phyloP scores from a whole-genome alignment of 2,329 filamentous ascomycete species.

The Pleurostoma richardsiae region DNA sequence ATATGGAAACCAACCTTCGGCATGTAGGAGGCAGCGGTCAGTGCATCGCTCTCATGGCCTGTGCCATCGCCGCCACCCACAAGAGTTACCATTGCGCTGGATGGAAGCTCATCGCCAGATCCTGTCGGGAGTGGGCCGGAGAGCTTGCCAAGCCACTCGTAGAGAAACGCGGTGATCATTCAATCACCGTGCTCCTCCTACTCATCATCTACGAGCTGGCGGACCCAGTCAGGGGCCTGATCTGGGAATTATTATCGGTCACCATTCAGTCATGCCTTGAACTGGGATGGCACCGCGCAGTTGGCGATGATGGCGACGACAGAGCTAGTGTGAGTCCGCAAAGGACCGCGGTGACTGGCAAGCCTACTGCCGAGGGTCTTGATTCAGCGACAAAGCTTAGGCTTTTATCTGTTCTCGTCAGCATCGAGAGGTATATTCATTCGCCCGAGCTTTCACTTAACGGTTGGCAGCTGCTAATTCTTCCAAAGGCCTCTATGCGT shows the following conservation, averaged over 20 bases:
- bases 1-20: constrained; percentile 2
- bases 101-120: constrained; percentile 2
- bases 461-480: no score
- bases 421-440: no score
- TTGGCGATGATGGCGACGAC: background rate
- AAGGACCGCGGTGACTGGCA: no score
- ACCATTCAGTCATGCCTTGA: constrained; percentile 3
- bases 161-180: background rate
- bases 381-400: no score
- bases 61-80: constrained; percentile 3
- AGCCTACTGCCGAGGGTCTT: no score
- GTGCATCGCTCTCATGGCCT: constrained; percentile 3
- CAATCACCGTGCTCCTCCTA: constrained; percentile 1
- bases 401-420: no score
- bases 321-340: no score
- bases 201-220: constrained; percentile 6
- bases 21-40: constrained; percentile 2
- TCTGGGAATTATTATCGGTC: constrained; percentile 4
- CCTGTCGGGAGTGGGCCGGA: constrained; percentile 4
- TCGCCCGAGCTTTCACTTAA: no score
- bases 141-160: constrained; percentile 3
- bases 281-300: constrained; percentile 4
- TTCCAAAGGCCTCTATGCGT: no score
- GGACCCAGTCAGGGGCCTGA: constrained; percentile 3
- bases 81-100: constrained; percentile 3